These are phyloP conservation scores for Mycosphaerella sp. DNA, from an alignment of 2,329 filamentous ascomycete species.

Conservation along the genomic window DNA sequence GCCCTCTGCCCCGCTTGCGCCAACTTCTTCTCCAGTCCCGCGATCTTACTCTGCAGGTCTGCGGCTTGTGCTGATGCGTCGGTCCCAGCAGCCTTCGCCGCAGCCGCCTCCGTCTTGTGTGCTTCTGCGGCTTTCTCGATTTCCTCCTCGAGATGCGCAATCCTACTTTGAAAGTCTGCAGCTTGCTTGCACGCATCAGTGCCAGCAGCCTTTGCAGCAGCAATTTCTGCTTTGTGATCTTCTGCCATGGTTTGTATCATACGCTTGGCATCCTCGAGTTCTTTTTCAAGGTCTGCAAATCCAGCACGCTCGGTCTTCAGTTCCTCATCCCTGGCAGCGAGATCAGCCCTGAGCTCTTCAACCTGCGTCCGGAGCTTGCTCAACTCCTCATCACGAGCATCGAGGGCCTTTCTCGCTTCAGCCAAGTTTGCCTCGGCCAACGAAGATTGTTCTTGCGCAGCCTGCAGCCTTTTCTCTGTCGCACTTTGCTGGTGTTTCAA, in stretches of 20 bases:
- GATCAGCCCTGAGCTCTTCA: constrained; percentile 26
- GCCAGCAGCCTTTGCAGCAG: constrained; percentile 1
- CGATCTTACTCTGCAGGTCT: neutral
- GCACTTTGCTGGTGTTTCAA: constrained; percentile 21
- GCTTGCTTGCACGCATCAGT: constrained; percentile 5
- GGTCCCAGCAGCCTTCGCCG: constrained; percentile 1
- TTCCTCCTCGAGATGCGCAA: neutral
- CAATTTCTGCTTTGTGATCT: constrained; percentile 1
- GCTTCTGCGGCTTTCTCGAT: constrained; percentile 12
- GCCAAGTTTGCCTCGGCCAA: constrained; percentile 21
- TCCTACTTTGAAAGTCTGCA: neutral
- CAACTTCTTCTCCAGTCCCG: neutral
- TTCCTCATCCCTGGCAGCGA: constrained; percentile 30
- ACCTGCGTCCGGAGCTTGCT: constrained; percentile 22
- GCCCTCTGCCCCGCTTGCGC: constrained; percentile 12
- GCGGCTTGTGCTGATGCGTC: constrained; percentile 7
- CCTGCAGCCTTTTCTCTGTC: constrained; percentile 14
- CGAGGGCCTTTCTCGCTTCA: constrained; percentile 27
- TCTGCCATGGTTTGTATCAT: neutral
- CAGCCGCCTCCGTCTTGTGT: constrained; percentile 8
- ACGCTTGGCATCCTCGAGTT: constrained; percentile 24
- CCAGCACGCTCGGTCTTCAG: constrained; percentile 29
- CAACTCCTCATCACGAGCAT: constrained; percentile 40
- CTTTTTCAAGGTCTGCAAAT: constrained; percentile 30
- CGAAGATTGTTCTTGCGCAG: constrained; percentile 15